Conservation (phyloP, 1,139 yeast genomes). For the Sugiyamaella castrensis region DNA sequence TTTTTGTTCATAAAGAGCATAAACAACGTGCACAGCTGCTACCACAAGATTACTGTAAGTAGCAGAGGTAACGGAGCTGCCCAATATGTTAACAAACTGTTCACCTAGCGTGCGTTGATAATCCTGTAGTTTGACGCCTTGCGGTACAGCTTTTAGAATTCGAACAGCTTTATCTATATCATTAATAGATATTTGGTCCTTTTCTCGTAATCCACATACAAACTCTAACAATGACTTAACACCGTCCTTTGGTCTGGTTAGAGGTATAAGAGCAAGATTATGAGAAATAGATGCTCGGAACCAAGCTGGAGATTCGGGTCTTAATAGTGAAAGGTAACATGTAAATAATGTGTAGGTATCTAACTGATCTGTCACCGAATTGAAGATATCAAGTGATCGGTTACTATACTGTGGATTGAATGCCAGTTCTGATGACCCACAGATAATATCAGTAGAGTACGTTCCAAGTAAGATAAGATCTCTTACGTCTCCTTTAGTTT, state of each 20-base stretch:
- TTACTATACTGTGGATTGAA: constrained; percentile 39
- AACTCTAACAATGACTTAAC: constrained; percentile 70
- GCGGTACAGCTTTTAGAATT: constrained; percentile 62
- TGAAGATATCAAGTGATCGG: constrained; percentile 1
- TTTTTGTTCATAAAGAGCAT: constrained; percentile 53
- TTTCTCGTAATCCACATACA: constrained; percentile 70
- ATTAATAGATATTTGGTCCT: constrained; percentile 57
- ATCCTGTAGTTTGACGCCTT: constrained; percentile 42
- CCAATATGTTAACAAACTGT: constrained; percentile 58
- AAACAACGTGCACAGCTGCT: constrained; percentile 55
- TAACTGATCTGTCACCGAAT: constrained; percentile 23
- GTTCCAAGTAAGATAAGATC: constrained; percentile 38
- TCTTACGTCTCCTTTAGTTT: constrained; percentile 58
- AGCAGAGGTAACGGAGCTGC: not conserved
- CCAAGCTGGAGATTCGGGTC: constrained; percentile 34
- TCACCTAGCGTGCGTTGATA: constrained; percentile 57
- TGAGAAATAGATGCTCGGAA: constrained; percentile 38
- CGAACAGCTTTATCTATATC: constrained; percentile 64
- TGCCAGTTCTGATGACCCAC: constrained; percentile 52
- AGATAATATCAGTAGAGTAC: constrained; percentile 62
- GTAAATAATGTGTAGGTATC: constrained; percentile 36
- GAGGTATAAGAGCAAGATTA: constrained; percentile 52
- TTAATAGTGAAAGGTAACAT: constrained; percentile 31
- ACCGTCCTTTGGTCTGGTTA: constrained; percentile 61
- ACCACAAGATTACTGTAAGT: constrained; percentile 40